These are phyloP conservation scores for Pichia sp. DNA, from an alignment of 1,139 yeast species.

Conservation along the genomic window DNA sequence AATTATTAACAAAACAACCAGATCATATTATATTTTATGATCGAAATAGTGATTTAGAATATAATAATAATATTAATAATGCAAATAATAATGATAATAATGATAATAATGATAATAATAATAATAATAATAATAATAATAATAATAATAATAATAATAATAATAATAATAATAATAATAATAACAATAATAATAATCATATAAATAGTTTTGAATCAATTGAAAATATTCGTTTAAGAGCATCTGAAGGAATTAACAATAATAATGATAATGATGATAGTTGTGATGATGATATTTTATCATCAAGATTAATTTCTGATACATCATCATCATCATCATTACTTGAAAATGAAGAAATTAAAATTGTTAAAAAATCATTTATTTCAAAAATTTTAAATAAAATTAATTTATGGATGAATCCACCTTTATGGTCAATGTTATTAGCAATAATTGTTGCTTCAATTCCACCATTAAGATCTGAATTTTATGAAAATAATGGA, in stretches of 20 bases:
- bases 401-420: conserved; percentile 55
- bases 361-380: conserved; percentile 1
- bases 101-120: not conserved
- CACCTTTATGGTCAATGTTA: conserved; percentile 91
- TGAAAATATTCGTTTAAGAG: not conserved
- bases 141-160: not conserved
- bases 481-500: conserved; percentile 57
- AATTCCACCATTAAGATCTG: conserved; percentile 58
- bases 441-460: conserved; percentile 79
- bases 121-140: not conserved
- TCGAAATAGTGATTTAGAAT: conserved; percentile 5
- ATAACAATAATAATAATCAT: conserved; percentile 1
- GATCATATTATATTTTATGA: conserved; percentile 33
- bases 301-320: not conserved
- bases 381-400: conserved; percentile 5
- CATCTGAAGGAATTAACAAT: not conserved
- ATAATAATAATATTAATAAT: conserved; percentile 1
- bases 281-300: conserved; percentile 6
- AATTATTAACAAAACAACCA: conserved; percentile 45
- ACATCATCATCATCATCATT: not conserved
- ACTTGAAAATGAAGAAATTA: not conserved
- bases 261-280: not conserved
- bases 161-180: conserved; percentile 1
- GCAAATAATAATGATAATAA: not conserved
- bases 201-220: conserved; percentile 1